Base-by-base conservation (phyloP, 495 filamentous ascomycete species). In the Parmelia sp. region DNA sequence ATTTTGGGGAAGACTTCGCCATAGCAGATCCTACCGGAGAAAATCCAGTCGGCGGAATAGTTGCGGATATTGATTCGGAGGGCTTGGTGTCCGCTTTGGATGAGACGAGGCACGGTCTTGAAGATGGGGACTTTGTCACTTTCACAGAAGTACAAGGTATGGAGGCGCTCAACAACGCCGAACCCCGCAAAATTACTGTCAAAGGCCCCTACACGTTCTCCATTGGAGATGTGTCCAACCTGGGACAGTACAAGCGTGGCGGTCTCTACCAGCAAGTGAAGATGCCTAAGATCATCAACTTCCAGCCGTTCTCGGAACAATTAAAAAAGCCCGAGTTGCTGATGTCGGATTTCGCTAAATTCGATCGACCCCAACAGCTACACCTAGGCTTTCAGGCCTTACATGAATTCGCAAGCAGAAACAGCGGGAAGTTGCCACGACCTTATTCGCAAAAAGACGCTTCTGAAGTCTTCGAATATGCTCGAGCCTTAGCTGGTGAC, bases 121-220 rank as follows among this genome's bases (percentile, higher is more conserved):
- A 96, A 74, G 94, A 97, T 82, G 95, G 94, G 9, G 95, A 99
- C 70, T 94, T 86, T 72, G 92, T 99, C 60, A 96, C 90, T 5
- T 99, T 99, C 71, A 87, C 86, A 6, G 95, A 97, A 76, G 75
- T 99, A 55, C 84, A 91, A 76, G 94, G 94, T 33, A 96, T 97
- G 91, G 93, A 96, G 62, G 86, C 75, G 23, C 75, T 97, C 59
- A 98, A 97, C 72, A 82, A 84, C 70, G 83, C 83, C 55, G 88
- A 88, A 60, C 92, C 92, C 42, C 86, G 88, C 62, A 95, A 96
- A 77, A 78, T 99, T 47, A 92, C 88, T 10, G 93, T 96, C 33
- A 97, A 96, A 77, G 94, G 84, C 62, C 95, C 95, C 5, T 97
- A 97, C 72, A 95, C 94, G 14, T 99, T 99, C 74, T 91, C 89